These are phyloP conservation scores for Helenozyma rhizophorensis DNA, from an alignment of 805 yeast species.

Conservation along the genomic window DNA sequence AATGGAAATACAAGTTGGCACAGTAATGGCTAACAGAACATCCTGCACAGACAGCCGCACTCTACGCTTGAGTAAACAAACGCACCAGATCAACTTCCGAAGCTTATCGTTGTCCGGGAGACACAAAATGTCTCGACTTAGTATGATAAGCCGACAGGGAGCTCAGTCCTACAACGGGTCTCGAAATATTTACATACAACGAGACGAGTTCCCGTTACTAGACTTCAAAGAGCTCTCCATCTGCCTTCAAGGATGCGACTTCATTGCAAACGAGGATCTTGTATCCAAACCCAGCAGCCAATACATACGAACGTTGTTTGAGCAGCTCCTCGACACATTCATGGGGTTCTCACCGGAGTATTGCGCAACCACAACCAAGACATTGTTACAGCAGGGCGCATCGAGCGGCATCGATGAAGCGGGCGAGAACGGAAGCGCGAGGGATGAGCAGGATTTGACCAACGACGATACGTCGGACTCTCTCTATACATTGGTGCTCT, in stretches of 20 bases:
- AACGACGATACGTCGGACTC: conserved; percentile 30
- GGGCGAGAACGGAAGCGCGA: conserved; percentile 1
- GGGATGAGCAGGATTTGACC: conserved; percentile 10
- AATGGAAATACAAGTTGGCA: not conserved
- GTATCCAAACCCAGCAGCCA: conserved; percentile 54
- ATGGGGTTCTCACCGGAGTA: conserved; percentile 43
- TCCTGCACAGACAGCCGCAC: too few relatives aligned
- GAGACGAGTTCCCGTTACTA: conserved; percentile 58
- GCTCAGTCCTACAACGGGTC: conserved; percentile 1
- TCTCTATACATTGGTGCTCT: conserved; percentile 46
- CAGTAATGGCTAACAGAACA: too few relatives aligned
- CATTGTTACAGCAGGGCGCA: conserved; percentile 11
- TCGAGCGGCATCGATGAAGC: not conserved
- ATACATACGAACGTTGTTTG: conserved; percentile 51
- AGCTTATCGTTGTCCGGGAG: too few relatives aligned
- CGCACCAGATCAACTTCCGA: too few relatives aligned
- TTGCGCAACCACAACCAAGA: conserved; percentile 17
- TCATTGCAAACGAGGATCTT: conserved; percentile 56
- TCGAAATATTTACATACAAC: conserved; percentile 3
- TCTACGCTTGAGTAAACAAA: too few relatives aligned
- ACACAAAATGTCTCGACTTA: conserved; percentile 5
- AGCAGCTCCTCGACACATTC: conserved; percentile 58
- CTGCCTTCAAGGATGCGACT: conserved; percentile 59
- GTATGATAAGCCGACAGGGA: conserved; percentile 4
- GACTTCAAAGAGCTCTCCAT: conserved; percentile 54